phyloP scores from a whole-genome alignment of 2,329 filamentous ascomycete species.

The Lecanicillium sp. region DNA sequence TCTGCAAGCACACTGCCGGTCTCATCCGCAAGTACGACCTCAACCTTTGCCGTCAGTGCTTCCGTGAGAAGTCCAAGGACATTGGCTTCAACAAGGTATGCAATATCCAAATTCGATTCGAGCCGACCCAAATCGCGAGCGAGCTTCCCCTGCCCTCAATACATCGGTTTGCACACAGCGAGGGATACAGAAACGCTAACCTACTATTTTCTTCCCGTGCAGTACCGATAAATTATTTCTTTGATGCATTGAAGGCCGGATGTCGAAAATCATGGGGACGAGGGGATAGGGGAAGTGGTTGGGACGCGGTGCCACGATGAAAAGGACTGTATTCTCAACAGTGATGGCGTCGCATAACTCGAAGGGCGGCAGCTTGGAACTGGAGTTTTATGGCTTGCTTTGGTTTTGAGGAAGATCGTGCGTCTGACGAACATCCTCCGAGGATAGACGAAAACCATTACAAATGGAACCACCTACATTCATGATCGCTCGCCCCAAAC shows the following conservation, averaged over 20 bases:
- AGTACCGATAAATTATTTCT: slow-evolving; percentile 29
- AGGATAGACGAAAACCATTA: slow-evolving; percentile 36
- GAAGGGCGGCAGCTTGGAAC: slow-evolving; percentile 36
- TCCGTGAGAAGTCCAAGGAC: slow-evolving; percentile 65
- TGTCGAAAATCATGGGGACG: slow-evolving; percentile 6
- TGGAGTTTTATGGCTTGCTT: slow-evolving; percentile 38
- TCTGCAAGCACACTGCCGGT: slow-evolving; percentile 91
- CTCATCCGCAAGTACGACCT: slow-evolving; percentile 99
- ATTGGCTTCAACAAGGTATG: slow-evolving; percentile 67
- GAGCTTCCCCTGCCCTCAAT: no score
- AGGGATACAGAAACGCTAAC: no score
- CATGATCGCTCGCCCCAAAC: no score
- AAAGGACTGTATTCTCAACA: slow-evolving; percentile 10
- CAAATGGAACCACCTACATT: slow-evolving; percentile 9
- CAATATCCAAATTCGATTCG: slow-evolving; percentile 7
- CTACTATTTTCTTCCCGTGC: slow-evolving; percentile 8
- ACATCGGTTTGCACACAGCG: no score
- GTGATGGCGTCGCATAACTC: slow-evolving; percentile 28
- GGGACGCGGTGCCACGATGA: slow-evolving; percentile 17
- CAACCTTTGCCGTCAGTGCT: slow-evolving; percentile 77
- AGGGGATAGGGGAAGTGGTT: slow-evolving; percentile 12
- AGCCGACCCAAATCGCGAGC: no score
- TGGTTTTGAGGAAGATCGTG: slow-evolving; percentile 33
- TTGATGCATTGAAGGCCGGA: slow-evolving; percentile 1
- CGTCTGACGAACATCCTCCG: slow-evolving; percentile 33